A percentile compares a stretch with the other conserved stretches of the same genome.
Conservation (phyloP, 257 asterid genomes). For the Apocynum venetum region DNA sequence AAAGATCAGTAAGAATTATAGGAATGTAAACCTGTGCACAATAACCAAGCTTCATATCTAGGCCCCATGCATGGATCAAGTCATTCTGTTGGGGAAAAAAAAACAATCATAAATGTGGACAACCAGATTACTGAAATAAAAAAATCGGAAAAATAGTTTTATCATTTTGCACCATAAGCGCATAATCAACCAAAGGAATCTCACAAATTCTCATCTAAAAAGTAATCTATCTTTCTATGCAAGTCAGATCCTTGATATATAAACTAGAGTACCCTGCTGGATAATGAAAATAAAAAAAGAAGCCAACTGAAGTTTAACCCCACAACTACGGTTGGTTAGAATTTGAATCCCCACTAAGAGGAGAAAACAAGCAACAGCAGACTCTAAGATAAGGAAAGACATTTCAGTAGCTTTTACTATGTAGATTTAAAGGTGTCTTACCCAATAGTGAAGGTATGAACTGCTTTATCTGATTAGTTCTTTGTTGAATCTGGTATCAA, state of each 20-base stretch:
- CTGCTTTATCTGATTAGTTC: too few relatives aligned
- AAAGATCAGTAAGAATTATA: neutral
- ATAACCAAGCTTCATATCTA: conserved; percentile 87
- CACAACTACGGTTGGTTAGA: neutral
- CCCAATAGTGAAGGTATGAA: too few relatives aligned
- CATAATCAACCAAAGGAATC: neutral
- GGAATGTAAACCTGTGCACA: conserved; percentile 66
- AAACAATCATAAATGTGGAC: neutral
- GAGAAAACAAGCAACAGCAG: too few relatives aligned
- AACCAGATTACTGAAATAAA: neutral
- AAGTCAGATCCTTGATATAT: neutral
- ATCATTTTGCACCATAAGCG: neutral
- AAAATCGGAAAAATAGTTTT: neutral
- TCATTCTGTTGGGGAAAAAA: conserved; percentile 52
- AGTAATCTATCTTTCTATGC: neutral
- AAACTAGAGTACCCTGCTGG: neutral
- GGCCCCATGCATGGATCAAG: conserved; percentile 97
- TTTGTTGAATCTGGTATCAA: too few relatives aligned
- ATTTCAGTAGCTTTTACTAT: too few relatives aligned
- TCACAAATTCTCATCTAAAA: neutral
- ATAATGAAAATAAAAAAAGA: too few relatives aligned
- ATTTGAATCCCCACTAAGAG: too few relatives aligned
- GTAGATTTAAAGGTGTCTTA: too few relatives aligned
- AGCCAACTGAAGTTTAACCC: neutral
- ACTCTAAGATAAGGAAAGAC: too few relatives aligned